Conservation (phyloP, 352 stramenopile genomes). For the Pythium dissimile region DNA sequence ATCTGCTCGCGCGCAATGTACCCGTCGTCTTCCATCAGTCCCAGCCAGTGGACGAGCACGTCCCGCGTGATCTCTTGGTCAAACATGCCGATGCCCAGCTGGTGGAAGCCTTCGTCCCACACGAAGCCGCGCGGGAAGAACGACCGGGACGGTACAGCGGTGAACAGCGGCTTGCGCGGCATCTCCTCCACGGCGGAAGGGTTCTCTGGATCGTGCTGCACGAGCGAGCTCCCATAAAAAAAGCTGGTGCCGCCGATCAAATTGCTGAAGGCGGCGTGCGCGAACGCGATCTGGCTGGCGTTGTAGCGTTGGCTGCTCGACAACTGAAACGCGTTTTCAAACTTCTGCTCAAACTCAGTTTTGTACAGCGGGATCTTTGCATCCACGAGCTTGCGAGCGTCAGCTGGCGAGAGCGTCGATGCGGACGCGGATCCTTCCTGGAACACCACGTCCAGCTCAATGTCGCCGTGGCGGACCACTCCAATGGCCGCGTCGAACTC, state of each 20-base stretch:
- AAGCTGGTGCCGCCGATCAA: constrained; percentile 87
- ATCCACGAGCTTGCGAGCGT: not conserved
- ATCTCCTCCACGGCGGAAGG: constrained; percentile 35
- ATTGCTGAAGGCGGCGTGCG: constrained; percentile 86
- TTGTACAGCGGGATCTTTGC: not conserved
- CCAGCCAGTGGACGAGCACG: constrained; percentile 87
- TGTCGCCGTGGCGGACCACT: constrained; percentile 36
- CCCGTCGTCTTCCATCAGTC: constrained; percentile 79
- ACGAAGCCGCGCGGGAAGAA: constrained; percentile 94
- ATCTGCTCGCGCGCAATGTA: constrained; percentile 94
- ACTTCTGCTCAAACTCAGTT: constrained; percentile 48
- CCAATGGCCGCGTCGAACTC: constrained; percentile 26
- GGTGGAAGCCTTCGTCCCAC: constrained; percentile 95
- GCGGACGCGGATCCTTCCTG: constrained; percentile 32
- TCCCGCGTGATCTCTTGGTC: constrained; percentile 70
- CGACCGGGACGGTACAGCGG: constrained; percentile 88
- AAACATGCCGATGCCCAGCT: constrained; percentile 81
- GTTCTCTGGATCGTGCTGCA: constrained; percentile 53
- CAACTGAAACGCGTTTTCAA: constrained; percentile 53
- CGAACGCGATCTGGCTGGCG: constrained; percentile 60
- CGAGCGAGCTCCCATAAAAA: constrained; percentile 85
- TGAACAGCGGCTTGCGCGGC: constrained; percentile 65
- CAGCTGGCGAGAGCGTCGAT: constrained; percentile 20
- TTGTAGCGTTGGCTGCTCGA: constrained; percentile 30
- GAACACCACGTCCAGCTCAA: constrained; percentile 65